Base-by-base conservation (phyloP, 2,329 filamentous ascomycete genomes). In the Camptophora hylomeconis region DNA sequence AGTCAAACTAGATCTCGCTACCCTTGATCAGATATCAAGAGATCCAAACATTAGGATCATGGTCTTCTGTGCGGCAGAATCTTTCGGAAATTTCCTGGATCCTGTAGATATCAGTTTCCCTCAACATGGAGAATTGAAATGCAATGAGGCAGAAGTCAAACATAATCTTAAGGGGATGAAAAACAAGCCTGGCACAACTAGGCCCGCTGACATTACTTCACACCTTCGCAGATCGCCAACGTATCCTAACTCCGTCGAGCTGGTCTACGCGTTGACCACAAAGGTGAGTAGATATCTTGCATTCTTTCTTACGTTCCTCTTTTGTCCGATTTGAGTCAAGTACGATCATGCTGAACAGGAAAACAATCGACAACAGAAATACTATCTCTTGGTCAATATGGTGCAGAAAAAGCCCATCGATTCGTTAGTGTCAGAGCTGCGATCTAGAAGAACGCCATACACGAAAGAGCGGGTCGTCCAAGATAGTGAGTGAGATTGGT, bases 101-200 rank as follows among this genome's bases (percentile, higher is more conserved):
- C 52, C 61, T 3, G 80, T 81, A 38, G 83, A 95, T 37, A 75
- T 98, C 30, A 62, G 81, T 1, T 98, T 98, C 41, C 89, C 89
- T 2, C 75, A 87, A 44, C 84, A 94, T 56, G 80, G 89, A 17
- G 89, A 98, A 51, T 67, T 98, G 33, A 87, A 84, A 50, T 72
- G 93, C 32, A 98, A 98, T 45, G 69, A 74, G 7, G 79, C 79
- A 18, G 83, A 94, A 33, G 69, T 94, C 42, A 89, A 87, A 53
- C 78, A 80, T n/a, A 98, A 95, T 51, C 67, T 92, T 42, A 80
- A 89, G 42, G 89, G 89, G 4, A 57, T 98, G 37, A 98, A 98
- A 57, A 94, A 93, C 53, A 92, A 89, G 53, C 82, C 87, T 5
- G 89, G 89, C 13, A 92, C 89, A 24, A 98, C 89, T 21, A 75